phyloP scores from a whole-genome alignment of 1,284 basidiomycete genomes.

The Austroboletus niveus region DNA sequence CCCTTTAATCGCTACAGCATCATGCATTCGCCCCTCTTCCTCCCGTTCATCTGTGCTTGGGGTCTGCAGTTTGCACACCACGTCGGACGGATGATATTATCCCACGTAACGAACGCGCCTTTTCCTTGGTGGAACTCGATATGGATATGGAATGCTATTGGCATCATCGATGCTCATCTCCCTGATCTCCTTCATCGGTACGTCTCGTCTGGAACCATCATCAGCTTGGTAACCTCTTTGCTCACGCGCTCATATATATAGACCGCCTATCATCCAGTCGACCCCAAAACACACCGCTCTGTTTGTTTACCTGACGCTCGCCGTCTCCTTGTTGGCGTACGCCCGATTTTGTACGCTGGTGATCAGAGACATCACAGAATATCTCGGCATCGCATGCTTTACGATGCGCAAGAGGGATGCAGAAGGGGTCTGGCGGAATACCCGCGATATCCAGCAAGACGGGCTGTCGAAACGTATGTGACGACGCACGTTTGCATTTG shows the following conservation, averaged over 20 bases:
- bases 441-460: slow-evolving; percentile 29
- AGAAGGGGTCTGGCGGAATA: slow-evolving; percentile 66
- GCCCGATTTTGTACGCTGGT: slow-evolving; percentile 78
- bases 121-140: slow-evolving; percentile 90
- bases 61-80: slow-evolving; percentile 84
- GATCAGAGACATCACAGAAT: slow-evolving; percentile 84
- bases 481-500: not conserved
- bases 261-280: slow-evolving; percentile 69
- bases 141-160: slow-evolving; percentile 80
- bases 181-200: slow-evolving; percentile 66
- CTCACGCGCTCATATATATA: slow-evolving; percentile 24
- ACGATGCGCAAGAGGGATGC: slow-evolving; percentile 81
- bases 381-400: slow-evolving; percentile 88
- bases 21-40: slow-evolving; percentile 64
- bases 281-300: slow-evolving; percentile 56
- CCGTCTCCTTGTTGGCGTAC: slow-evolving; percentile 69
- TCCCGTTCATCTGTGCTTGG: slow-evolving; percentile 91
- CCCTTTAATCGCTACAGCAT: slow-evolving; percentile 54
- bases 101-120: slow-evolving; percentile 82
- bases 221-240: not conserved
- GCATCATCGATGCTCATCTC: slow-evolving; percentile 82
- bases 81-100: slow-evolving; percentile 90
- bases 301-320: slow-evolving; percentile 70
- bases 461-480: slow-evolving; percentile 23
- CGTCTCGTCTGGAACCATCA: not conserved